Evolutionary conservation across 2,329 filamentous ascomycete species (phyloP), one percentile per base, ranked within the genome.

Genomic region (Trichophyton mentagrophytes): DNA sequence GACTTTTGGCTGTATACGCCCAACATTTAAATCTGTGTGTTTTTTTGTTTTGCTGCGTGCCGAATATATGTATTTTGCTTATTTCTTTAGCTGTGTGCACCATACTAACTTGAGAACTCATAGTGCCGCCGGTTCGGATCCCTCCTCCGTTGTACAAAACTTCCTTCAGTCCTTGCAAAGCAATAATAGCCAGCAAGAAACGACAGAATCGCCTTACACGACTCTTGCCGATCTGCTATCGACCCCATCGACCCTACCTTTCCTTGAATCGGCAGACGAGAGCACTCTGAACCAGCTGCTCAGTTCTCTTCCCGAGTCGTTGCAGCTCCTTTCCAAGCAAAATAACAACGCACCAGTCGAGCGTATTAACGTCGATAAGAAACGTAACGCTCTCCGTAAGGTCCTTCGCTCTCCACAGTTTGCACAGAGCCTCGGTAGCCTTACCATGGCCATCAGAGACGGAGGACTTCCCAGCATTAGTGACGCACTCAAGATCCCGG

Each of bases 331-430:
- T 61, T 84, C 87, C 15, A 86, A 89, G 70, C 85, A 87, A 67
- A 80, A 80, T 56, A 78, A 82, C 57, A 80, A 84, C 61, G 79
- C 80, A 30, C 89, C 95, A 64, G 85, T 88, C 1, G 81, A 86
- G 63, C 85, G 87, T 5, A 80, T 96, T 68, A 86, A 82, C 60
- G 72, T 86, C 6, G 80, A 80, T 2, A 86, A 93, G 71, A 97
- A 97, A 79, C 89, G 87, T 69, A 79, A 81, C 22, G 82, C 97
- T 11, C 74, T 99, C 49, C 86, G 85, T 71, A 87, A 86, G 69
- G 90, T 97, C 6, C 76, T 97, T 13, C 84, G 89, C 65, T 95
- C 89, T 65, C 92, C 93, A 17, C 93, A 99, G 70, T 90, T 99
- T 69, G 83, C 85, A 63, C 93, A 97, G 73, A 92, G 89, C 66